Evolutionary conservation across 306 rosid species (phyloP).

Genomic region (Citrullus colocynthis): DNA sequence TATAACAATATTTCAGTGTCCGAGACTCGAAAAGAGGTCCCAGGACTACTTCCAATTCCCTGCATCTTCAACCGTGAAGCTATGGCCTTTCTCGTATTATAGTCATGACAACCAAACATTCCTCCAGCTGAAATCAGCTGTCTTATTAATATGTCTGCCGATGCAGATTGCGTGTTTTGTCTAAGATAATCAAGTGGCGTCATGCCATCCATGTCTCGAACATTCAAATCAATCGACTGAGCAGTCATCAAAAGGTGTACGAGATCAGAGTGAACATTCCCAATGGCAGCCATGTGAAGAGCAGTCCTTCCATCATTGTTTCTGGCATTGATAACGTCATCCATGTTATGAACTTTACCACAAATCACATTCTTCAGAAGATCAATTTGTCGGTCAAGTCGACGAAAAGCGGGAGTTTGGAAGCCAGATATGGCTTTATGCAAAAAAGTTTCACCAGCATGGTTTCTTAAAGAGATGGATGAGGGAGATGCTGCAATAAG

Average conservation of each 20-base stretch:
- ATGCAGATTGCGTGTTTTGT: conserved; percentile 51
- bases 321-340: conserved; percentile 49
- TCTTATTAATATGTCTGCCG: conserved; percentile 64
- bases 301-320: conserved; percentile 69
- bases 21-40: conserved; percentile 64
- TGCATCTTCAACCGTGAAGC: conserved; percentile 77
- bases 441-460: conserved; percentile 72
- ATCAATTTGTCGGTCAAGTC: conserved; percentile 76
- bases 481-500: conserved; percentile 50
- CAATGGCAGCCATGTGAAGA: conserved; percentile 78
- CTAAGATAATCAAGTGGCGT: conserved; percentile 82
- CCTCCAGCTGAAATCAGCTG: conserved; percentile 87
- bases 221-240: conserved; percentile 50
- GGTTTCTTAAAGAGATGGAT: conserved; percentile 37
- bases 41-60: conserved; percentile 70
- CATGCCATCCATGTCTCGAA: conserved; percentile 52
- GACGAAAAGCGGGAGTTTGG: conserved; percentile 54
- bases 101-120: conserved; percentile 56
- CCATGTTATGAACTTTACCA: conserved; percentile 30
- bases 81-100: conserved; percentile 64
- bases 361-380: conserved; percentile 53
- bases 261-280: conserved; percentile 70
- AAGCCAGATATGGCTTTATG: conserved; percentile 89
- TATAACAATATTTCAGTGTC: conserved; percentile 68
- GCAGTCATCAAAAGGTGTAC: conserved; percentile 85